These are phyloP conservation scores for Aspergillus sp. DNA, from an alignment of 2,329 filamentous ascomycete species.

Conservation along the genomic window DNA sequence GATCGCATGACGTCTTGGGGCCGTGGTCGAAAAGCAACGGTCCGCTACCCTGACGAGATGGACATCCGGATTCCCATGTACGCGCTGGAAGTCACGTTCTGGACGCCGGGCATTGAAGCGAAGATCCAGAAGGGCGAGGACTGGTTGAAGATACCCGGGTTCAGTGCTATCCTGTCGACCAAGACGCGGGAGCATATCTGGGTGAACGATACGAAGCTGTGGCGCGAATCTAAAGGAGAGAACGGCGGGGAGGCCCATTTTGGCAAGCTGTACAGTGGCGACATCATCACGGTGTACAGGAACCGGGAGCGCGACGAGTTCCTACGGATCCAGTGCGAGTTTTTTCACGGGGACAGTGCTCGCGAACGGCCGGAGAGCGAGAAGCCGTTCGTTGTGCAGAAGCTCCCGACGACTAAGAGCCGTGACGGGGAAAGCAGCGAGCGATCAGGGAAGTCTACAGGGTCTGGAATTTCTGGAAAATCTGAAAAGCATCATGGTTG, in stretches of 20 bases:
- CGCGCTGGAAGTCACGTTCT: conserved; percentile 68
- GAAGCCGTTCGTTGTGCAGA: conserved; percentile 31
- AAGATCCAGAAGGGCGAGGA: conserved; percentile 47
- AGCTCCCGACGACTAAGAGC: no score
- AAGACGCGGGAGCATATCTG: conserved; percentile 66
- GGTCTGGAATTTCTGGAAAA: no score
- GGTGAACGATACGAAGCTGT: conserved; percentile 63
- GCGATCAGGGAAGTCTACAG: no score
- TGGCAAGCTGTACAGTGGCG: conserved; percentile 64
- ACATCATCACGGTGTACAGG: conserved; percentile 67
- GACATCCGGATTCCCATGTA: conserved; percentile 72
- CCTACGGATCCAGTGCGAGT: conserved; percentile 37
- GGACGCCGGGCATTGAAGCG: conserved; percentile 58
- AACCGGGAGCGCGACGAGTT: conserved; percentile 34
- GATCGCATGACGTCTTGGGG: conserved; percentile 68
- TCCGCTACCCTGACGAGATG: conserved; percentile 51
- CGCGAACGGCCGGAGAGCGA: conserved; percentile 32
- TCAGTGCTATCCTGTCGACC: conserved; percentile 66
- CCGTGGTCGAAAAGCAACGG: conserved; percentile 58
- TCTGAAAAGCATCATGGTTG: no score
- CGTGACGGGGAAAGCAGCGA: no score
- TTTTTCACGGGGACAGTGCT: conserved; percentile 39
- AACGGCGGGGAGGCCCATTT: conserved; percentile 45
- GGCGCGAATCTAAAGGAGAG: conserved; percentile 46
- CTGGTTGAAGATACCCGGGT: conserved; percentile 44